phyloP scores from a whole-genome alignment of 2,329 filamentous ascomycete genomes.

The Nakataea oryzae region DNA sequence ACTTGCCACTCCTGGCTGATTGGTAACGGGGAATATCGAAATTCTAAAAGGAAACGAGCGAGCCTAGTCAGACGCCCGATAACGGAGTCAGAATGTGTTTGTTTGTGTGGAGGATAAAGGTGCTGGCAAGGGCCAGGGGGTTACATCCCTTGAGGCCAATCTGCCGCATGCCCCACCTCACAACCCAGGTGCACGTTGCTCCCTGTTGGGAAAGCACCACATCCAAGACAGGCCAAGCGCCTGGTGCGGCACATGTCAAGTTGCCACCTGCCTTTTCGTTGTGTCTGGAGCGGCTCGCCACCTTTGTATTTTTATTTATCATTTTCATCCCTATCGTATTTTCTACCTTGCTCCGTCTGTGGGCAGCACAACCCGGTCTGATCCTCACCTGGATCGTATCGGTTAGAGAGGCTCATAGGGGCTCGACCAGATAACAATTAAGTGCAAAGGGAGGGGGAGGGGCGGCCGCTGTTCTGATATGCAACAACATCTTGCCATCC shows the following conservation, averaged over 20 bases:
- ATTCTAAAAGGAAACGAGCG: not conserved
- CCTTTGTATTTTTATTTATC: too few species aligned
- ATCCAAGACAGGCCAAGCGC: not conserved
- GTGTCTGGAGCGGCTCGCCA: too few species aligned
- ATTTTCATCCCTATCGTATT: too few species aligned
- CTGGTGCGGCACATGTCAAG: not conserved
- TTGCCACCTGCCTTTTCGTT: too few species aligned
- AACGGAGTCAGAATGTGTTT: not conserved
- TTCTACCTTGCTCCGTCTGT: too few species aligned
- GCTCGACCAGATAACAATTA: too few species aligned
- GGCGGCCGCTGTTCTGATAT: too few species aligned
- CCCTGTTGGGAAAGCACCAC: not conserved
- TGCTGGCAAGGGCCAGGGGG: not conserved
- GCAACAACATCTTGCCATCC: too few species aligned
- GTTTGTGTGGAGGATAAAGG: not conserved
- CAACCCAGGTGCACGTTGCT: not conserved
- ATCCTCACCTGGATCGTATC: too few species aligned
- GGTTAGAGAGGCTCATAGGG: too few species aligned
- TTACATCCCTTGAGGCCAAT: slow-evolving; percentile 2
- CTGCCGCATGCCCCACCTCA: slow-evolving; percentile 3
- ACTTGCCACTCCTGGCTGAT: not conserved
- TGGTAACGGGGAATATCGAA: not conserved
- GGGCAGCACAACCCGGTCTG: too few species aligned
- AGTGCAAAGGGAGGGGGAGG: too few species aligned
- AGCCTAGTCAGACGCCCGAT: not conserved